Base-by-base conservation (phyloP, 2,329 filamentous ascomycete species). In the Periglandula ipomoeae region DNA sequence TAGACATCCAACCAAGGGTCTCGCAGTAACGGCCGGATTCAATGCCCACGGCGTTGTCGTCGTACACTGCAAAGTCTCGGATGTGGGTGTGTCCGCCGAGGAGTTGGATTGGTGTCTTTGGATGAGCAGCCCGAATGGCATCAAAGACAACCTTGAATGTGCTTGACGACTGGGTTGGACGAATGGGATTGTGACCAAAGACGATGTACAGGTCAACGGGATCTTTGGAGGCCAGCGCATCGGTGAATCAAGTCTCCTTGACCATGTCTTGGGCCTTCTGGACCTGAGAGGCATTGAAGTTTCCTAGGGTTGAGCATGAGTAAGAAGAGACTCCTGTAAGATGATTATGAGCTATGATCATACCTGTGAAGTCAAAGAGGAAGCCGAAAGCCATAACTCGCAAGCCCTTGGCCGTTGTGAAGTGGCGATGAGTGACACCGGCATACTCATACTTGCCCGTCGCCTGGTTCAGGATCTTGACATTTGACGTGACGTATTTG, bases 11-110 rank as follows among this genome's bases (percentile, higher is more conserved):
- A 22, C 82, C 82, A 0, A 85, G 68, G 2, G 81, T 85, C 65
- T 86, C 82, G 59, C 81, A 85, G 62, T 84, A 85, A 46, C 79
- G 72, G 5, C 79, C 81, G 3, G 80, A 78, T 55, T 83, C 81
- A 8, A 85, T 67, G 0, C 73, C 80, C 4, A 81, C 80, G 5
- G 77, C 74, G 55, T 72, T 74, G 49, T 78, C 71, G 58, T 86
- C 82, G 52, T 79, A 82, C 2, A 83, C 75, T 17, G 71, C 72
- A 59, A 84, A 82, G 59, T 86, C 81, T 15, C 82, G 76, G 51
- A 82, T 75, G 58, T 84, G 81, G 34, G 70, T 75, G 62, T 84
- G 81, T 9, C 81, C 81, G 19, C 81, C 82, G 54, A 86, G 81
- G 47, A 79, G 73, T 60, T 84, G 80, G 42, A 85, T 75, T 0